Evolutionary conservation across 148 eudicot genomes (phyloP).

Genomic region (Dysphania ambrosioides): DNA sequence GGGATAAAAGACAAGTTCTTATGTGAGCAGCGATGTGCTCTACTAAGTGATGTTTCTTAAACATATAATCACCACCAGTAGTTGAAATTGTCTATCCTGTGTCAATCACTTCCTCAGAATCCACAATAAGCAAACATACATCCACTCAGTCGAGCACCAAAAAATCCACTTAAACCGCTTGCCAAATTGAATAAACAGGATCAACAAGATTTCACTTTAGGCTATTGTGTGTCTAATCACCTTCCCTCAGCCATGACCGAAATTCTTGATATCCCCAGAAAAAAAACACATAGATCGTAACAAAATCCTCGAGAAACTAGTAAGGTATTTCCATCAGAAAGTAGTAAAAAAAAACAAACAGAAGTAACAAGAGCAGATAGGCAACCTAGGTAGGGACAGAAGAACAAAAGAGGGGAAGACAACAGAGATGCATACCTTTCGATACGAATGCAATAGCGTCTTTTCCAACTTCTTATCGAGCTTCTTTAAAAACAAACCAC

Average conservation of each 20-base stretch:
- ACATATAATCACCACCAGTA: background rate
- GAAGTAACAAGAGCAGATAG: background rate
- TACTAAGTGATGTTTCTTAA: background rate
- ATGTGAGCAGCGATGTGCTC: background rate
- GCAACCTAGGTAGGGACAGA: background rate
- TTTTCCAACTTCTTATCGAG: constrained; percentile 95
- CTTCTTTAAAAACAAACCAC: constrained; percentile 77
- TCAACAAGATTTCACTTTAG: background rate
- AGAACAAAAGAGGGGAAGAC: background rate
- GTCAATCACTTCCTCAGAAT: background rate
- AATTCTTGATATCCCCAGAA: background rate
- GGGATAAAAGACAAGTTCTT: background rate
- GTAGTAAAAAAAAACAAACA: background rate
- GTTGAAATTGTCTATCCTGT: background rate
- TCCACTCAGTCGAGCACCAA: background rate
- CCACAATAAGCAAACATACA: background rate
- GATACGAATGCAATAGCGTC: constrained; percentile 82
- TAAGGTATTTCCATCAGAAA: background rate
- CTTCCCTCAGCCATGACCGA: background rate
- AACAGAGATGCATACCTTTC: constrained; percentile 58
- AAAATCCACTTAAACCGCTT: background rate
- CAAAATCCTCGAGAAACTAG: background rate
- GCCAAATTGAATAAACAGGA: background rate
- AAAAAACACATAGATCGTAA: background rate
- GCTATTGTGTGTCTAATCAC: background rate